Conservation (phyloP, 495 filamentous ascomycete genomes). For the Tuber calosporum region DNA sequence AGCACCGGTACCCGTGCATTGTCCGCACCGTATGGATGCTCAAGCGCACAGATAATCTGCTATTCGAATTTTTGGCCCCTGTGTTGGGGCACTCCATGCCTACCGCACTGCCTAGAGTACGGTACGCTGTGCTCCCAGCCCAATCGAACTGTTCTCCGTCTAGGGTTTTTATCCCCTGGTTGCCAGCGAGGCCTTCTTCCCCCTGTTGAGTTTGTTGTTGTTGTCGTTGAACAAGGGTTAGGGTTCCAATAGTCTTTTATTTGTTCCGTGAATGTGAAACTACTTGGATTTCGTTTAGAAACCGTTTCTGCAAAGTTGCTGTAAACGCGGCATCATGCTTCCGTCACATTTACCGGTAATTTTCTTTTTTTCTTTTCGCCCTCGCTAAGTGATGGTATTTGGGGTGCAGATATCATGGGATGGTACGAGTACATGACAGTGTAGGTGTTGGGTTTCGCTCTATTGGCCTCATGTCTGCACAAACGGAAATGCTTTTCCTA, state of each 20-base stretch:
- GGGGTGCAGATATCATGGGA: background rate
- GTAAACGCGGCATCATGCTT: background rate
- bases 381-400: background rate
- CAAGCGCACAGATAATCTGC: background rate
- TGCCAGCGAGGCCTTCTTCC: background rate
- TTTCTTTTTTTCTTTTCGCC: background rate
- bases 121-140: background rate
- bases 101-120: no score
- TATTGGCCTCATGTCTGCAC: background rate
- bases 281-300: background rate
- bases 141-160: background rate
- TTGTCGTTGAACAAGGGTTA: background rate
- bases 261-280: background rate
- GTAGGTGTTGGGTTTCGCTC: background rate
- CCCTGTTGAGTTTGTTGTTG: background rate
- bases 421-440: background rate
- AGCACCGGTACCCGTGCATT: no score
- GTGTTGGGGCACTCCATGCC: background rate
- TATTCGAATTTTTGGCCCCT: background rate
- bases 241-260: background rate
- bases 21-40: background rate
- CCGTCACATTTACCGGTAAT: background rate
- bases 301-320: background rate
- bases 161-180: background rate
- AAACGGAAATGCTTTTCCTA: background rate